These are phyloP conservation scores for Houttuynia cordata DNA, from an alignment of 164 flowering plant genomes.

Conservation along the genomic window DNA sequence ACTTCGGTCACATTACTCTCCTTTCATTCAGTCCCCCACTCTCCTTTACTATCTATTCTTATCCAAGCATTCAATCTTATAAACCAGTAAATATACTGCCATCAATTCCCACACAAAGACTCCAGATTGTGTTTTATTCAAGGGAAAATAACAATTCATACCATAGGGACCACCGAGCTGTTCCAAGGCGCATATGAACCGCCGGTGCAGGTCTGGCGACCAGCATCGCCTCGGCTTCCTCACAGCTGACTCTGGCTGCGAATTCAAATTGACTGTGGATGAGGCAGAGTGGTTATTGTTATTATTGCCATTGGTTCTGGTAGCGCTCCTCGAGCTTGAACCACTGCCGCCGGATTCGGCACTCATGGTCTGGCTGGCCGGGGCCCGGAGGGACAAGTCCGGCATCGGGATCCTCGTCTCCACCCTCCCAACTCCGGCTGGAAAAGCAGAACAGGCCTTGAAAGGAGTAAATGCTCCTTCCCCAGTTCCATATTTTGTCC, in stretches of 20 bases:
- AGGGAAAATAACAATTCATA: constrained; percentile 6
- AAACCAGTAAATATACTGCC: background rate
- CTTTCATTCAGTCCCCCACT: too few relatives aligned
- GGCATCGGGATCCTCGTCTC: constrained; percentile 25
- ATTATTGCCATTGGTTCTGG: background rate
- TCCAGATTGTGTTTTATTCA: background rate
- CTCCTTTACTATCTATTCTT: too few relatives aligned
- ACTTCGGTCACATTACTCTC: too few relatives aligned
- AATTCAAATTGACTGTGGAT: constrained; percentile 2
- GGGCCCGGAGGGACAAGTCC: constrained; percentile 36
- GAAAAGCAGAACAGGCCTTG: constrained; percentile 14
- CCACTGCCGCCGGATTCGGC: constrained; percentile 21
- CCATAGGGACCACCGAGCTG: constrained; percentile 88
- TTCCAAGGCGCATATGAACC: constrained; percentile 65
- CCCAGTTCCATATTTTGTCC: constrained; percentile 12
- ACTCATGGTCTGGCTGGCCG: constrained; percentile 23
- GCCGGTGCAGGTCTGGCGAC: constrained; percentile 87
- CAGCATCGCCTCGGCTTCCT: constrained; percentile 88
- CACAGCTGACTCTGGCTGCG: constrained; percentile 15
- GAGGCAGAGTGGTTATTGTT: constrained; percentile 11
- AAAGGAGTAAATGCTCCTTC: constrained; percentile 31
- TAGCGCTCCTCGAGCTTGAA: constrained; percentile 18
- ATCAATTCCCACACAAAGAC: background rate
- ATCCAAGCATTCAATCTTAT: too few relatives aligned
- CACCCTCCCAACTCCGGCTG: constrained; percentile 21